Base-by-base conservation (phyloP, 2,329 filamentous ascomycete species). In the Fusarium sp. region DNA sequence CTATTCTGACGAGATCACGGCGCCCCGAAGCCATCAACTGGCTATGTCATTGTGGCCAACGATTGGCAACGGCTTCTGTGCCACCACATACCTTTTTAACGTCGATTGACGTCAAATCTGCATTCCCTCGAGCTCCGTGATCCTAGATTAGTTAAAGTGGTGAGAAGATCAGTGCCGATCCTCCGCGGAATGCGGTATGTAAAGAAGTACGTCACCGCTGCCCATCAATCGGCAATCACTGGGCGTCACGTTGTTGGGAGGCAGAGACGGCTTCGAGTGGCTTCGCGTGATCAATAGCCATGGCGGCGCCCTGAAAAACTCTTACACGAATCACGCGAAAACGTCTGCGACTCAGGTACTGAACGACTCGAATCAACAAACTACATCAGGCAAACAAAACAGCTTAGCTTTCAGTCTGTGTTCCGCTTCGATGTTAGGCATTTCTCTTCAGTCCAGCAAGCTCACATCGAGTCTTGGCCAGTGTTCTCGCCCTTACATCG, bases 181-280 rank as follows among this genome's bases (percentile, higher is more conserved):
- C 8, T 9, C 15, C 3, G 10, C 15, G 42, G 32, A 36, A 39
- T 63, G 32, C 36, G 32, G 51, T 47, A 64, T 24, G 39, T 53
- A 8, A 36, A 28, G 12, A 47, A 24, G 14, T 51, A 64, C 66
- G 66, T 69, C 66, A 69, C 42, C 11, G 12, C 20, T 8, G 17
- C n/a, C 36, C 24, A 17, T 24, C 12, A 41, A 51, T 50, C 17
- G 17, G 20, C 7, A 35, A 39, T 38, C 17, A 6, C 13, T 13
- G 6, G 13, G 18, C 8, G 15, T 30, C 47, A 38, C 22, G 18
- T 4, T 35, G 18, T 6, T 18, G 22, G 6, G n/a, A 20, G 28
- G 18, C 5, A 39, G 28, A 32, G 10, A n/a, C 20, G 38, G 56
- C 22, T 63, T 13, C 15, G 20, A 28, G 38, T 68, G 41, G 41